Percentiles rank a stretch among this genome's conserved stretches.
phyloP scores from a whole-genome alignment of 257 asterid genomes.

The Solanum raphanifolium region DNA sequence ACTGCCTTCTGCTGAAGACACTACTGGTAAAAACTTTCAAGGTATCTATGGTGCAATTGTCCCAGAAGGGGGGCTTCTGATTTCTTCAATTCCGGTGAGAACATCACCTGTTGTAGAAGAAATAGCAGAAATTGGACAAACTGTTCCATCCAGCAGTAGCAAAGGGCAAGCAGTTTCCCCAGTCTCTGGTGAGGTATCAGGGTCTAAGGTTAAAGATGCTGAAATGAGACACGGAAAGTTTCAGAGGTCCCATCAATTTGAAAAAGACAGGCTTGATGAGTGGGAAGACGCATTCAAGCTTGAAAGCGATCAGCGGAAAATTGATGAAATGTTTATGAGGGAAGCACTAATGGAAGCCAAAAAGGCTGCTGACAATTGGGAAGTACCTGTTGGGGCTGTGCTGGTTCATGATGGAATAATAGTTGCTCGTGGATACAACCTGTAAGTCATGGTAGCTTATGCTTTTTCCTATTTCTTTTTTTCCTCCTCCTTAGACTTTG shows the following conservation, averaged over 20 bases:
- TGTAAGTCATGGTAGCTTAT: conserved; percentile 42
- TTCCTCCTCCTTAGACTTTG: not conserved
- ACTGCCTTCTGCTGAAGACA: conserved; percentile 26
- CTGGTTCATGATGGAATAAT: conserved; percentile 78
- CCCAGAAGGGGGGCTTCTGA: conserved; percentile 14
- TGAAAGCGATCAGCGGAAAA: conserved; percentile 56
- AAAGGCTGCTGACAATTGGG: conserved; percentile 93
- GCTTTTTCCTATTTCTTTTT: not conserved
- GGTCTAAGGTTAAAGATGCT: conserved; percentile 19
- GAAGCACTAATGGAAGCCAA: conserved; percentile 90
- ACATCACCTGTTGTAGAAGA: conserved; percentile 37
- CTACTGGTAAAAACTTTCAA: conserved; percentile 11
- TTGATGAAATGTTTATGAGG: conserved; percentile 85
- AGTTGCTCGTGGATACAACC: conserved; percentile 92
- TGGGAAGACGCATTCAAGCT: conserved; percentile 89
- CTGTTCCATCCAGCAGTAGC: conserved; percentile 30
- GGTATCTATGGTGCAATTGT: conserved; percentile 12
- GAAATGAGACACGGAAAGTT: conserved; percentile 37
- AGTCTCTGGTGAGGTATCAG: conserved; percentile 25
- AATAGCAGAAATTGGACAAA: conserved; percentile 22
- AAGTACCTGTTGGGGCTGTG: conserved; percentile 98
- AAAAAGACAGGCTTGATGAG: conserved; percentile 66
- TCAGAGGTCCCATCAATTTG: conserved; percentile 54
- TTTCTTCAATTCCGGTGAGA: conserved; percentile 29
- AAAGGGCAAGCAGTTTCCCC: conserved; percentile 14